phyloP scores from a whole-genome alignment of 495 filamentous ascomycete species.

The Chlorociboria aeruginascens region DNA sequence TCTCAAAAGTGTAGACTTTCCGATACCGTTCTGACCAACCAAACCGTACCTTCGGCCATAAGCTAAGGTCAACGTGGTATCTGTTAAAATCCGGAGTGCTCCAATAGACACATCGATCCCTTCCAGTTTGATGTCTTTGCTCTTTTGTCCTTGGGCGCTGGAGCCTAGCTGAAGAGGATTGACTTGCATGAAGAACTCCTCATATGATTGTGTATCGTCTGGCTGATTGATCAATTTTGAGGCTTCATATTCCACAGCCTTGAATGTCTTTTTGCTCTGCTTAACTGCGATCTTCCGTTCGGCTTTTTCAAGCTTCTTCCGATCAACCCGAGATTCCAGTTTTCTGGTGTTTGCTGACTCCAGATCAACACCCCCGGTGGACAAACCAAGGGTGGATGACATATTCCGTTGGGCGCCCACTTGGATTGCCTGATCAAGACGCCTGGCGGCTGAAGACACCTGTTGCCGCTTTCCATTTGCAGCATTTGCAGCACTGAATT shows the following conservation, averaged over 20 bases:
- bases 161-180: constrained; percentile 85
- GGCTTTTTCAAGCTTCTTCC: constrained; percentile 98
- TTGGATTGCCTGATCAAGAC: constrained; percentile 89
- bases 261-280: constrained; percentile 96
- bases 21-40: constrained; percentile 98
- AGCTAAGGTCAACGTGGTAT: constrained; percentile 79
- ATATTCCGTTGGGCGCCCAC: constrained; percentile 90
- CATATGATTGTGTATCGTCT: constrained; percentile 82
- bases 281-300: constrained; percentile 97
- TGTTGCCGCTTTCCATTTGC: constrained; percentile 54
- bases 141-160: constrained; percentile 59
- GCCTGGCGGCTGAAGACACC: constrained; percentile 62
- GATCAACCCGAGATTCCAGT: constrained; percentile 93
- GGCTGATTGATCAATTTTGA: constrained; percentile 78
- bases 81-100: constrained; percentile 76
- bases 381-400: constrained; percentile 84
- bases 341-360: constrained; percentile 86
- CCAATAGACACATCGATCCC: constrained; percentile 88
- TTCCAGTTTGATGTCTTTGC: constrained; percentile 98
- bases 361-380: constrained; percentile 74
- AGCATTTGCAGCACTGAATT: constrained; percentile 63
- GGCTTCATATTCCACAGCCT: constrained; percentile 95
- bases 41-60: constrained; percentile 94
- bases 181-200: constrained; percentile 99
- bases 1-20: constrained; percentile 89